Base-by-base conservation (phyloP, 768 basidiomycete genomes). In the Tylopilus sp. region DNA sequence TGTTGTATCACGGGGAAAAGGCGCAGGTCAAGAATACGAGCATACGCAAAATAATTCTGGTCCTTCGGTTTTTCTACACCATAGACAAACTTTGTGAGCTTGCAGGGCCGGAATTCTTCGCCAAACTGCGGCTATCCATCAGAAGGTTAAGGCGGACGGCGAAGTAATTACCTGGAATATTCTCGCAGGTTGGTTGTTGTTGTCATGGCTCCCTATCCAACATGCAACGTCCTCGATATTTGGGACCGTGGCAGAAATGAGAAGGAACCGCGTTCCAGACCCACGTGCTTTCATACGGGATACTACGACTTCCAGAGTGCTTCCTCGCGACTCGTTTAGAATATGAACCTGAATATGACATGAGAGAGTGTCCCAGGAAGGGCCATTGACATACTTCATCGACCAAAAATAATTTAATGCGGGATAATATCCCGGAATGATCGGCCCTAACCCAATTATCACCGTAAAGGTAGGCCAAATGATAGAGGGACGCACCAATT, bases 191-290 rank as follows among this genome's bases (percentile, higher is more conserved):
- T 40, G 57, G 31, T 71, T 61, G 4, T 45, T 57, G 23, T 62
- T 52, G 26, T 62, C 62, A 50, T 63, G 55, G 44, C 71, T 75
- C 39, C 86, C 85, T 41, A 98, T 84, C 95, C 95, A 99, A 48
- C 72, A 68, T 2, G 93, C 92, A 26, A 99, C 82, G 57, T 99
- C 95, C 23, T 82, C 74, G 45, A 94, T 87, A 59, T 99, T 98
- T 0, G 95, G 95, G 12, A 92, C 88, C 0, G 95, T 98, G 6
- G 95, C 95, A 0, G 93, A 95, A 35, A 98, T 82, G 17, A 97
- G 79, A 26, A 97, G 70, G 65, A 98, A 95, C 7, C 97, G 84
- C 22, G 91, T 82, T 2, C 69, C 66, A 3, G 77, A 75, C 9
- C 84, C 86, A 10, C 84, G 79, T 3, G 81, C 71, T 69, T 89